A percentile compares a stretch with the other conserved stretches of the same genome.
Evolutionary conservation across 495 filamentous ascomycete species (phyloP).

Genomic region (Lentithecium fluviatile): DNA sequence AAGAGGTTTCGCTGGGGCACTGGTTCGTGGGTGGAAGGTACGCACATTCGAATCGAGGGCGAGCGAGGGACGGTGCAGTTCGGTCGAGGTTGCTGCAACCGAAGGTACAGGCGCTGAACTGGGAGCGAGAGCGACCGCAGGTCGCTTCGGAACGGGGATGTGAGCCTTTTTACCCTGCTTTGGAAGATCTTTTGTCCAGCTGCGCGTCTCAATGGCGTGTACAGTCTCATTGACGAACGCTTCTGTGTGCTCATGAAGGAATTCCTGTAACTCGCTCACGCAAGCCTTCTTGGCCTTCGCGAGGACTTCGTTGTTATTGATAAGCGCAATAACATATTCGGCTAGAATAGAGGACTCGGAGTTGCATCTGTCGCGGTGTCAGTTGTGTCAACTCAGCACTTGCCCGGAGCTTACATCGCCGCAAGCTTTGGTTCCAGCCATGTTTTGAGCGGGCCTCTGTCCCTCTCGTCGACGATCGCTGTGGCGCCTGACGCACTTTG

Average conservation of each 20-base stretch:
- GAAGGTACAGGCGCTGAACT: too few species aligned
- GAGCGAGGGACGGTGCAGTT: too few species aligned
- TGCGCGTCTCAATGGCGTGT: conserved; percentile 57
- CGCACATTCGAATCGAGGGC: too few species aligned
- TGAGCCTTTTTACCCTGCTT: too few species aligned
- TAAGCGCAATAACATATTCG: conserved; percentile 91
- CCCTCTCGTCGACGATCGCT: conserved; percentile 79
- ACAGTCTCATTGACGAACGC: conserved; percentile 88
- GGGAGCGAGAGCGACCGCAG: not conserved
- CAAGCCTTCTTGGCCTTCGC: conserved; percentile 71
- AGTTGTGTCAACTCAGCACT: conserved; percentile 11
- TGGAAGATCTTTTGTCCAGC: too few species aligned
- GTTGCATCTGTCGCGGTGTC: conserved; percentile 64
- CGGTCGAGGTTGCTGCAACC: too few species aligned
- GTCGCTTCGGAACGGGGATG: too few species aligned
- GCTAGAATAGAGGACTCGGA: conserved; percentile 93
- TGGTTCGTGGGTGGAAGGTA: too few species aligned
- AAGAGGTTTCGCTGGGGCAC: too few species aligned
- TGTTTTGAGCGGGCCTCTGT: conserved; percentile 70
- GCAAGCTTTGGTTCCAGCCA: conserved; percentile 92
- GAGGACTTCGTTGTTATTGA: conserved; percentile 75
- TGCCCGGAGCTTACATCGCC: conserved; percentile 68
- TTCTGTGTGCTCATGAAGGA: conserved; percentile 74
- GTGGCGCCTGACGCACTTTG: not conserved
- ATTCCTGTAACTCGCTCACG: conserved; percentile 79